A percentile compares a stretch with the other conserved stretches of the same genome.
These are phyloP conservation scores for Zhuliangozyma parablackwelliae DNA, from an alignment of 1,139 yeast species.

Conservation along the genomic window DNA sequence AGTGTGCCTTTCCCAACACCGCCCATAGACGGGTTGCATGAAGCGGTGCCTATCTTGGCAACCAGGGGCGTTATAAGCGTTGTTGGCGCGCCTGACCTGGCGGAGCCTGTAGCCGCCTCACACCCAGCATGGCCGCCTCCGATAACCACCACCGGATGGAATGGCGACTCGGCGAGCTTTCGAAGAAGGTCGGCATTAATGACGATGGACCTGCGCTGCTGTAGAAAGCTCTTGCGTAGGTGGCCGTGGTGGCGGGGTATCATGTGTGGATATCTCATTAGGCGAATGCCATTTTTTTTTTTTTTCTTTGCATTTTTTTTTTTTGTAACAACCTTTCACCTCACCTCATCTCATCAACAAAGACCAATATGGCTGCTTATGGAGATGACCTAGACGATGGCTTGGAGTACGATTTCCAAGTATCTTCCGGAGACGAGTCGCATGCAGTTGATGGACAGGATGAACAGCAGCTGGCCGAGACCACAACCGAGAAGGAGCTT, in stretches of 20 bases:
- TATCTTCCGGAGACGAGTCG: slow-evolving; percentile 14
- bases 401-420: slow-evolving; percentile 49
- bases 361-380: background rate
- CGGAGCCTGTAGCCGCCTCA: slow-evolving; percentile 94
- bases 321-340: background rate
- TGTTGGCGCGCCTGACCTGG: slow-evolving; percentile 74
- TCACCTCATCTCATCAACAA: slow-evolving; percentile 2
- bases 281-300: background rate
- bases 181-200: slow-evolving; percentile 37
- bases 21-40: slow-evolving; percentile 97
- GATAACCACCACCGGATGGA: slow-evolving; percentile 73
- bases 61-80: slow-evolving; percentile 73
- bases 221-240: background rate
- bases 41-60: slow-evolving; percentile 83
- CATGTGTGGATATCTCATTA: background rate
- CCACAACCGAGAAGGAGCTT: slow-evolving; percentile 1
- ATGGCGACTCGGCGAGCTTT: slow-evolving; percentile 26
- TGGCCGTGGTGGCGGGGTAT: background rate
- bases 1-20: slow-evolving; percentile 98
- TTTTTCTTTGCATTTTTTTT: background rate
- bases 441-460: slow-evolving; percentile 10
- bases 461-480: slow-evolving; percentile 7
- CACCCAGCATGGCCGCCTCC: slow-evolving; percentile 99
- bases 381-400: slow-evolving; percentile 69
- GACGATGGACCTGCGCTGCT: slow-evolving; percentile 17